Base-by-base conservation (phyloP, 78 protist species). In the Goniomonas avonlea region DNA sequence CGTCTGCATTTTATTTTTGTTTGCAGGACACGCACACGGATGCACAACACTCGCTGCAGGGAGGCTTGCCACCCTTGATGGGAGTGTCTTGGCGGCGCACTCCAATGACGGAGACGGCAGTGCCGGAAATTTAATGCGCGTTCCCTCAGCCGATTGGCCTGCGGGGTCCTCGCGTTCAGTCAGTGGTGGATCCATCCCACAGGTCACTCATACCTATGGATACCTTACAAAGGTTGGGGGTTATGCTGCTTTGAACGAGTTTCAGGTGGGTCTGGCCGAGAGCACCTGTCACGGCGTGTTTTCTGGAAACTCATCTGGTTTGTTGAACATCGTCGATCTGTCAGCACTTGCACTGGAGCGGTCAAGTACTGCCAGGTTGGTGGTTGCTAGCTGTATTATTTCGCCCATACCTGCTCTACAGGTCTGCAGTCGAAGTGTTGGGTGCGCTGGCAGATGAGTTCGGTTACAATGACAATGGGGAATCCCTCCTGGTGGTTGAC, bases 221-320 rank as follows among this genome's bases (percentile, higher is more conserved):
- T 68, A 66, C 66, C 2, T 29, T 55, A 38, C 59, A 9, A 41
- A 60, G 0, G 83, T 21, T 31, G 70, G 15, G 17, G 39, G n/a
- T 9, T 79, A 80, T 20, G 84, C 39, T 0, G 79, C 63, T 31
- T 34, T 75, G 38, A 82, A 82, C 73, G 86, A 82, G 77, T 18
- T 43, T n/a, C 75, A 59, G 11, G 78, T 82, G 37, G 80, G 73
- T 66, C 31, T 82, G n/a, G 74, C 63, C 71, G 86, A 82, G 77
- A 34, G 58, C 13, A 82, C 86, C 3, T 82, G 86, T 73, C 9
- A 40, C 21, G 79, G 61, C 3, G 38, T 56, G 31, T 81, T 68
- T 43, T 55, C 50, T 31, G 55, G 63, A 0, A 1, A 2, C 25
- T 50, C 79, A 2, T 18, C 13, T 0, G 69, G 69, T 2, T 4